phyloP scores from a whole-genome alignment of 2,329 filamentous ascomycete species.

The Colletotrichum simmondsii region DNA sequence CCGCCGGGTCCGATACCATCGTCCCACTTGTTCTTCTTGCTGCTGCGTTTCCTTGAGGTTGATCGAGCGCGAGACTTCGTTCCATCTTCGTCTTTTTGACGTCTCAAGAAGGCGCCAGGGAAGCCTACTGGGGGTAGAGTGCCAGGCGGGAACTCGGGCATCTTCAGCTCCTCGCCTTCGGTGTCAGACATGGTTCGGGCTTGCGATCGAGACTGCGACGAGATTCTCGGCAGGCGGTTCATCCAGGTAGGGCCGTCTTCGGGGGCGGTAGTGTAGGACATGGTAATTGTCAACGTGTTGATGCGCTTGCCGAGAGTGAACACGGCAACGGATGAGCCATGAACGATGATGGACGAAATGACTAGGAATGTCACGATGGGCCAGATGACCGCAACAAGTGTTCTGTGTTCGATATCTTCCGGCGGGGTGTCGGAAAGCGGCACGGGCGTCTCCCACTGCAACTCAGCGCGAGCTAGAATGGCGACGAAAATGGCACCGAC shows the following conservation, averaged over 20 bases:
- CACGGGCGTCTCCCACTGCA: constrained; percentile 81
- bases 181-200: constrained; percentile 86
- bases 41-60: constrained; percentile 69
- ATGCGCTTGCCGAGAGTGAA: constrained; percentile 98
- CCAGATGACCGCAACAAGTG: constrained; percentile 89
- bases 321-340: constrained; percentile 97
- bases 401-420: constrained; percentile 66
- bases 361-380: constrained; percentile 95
- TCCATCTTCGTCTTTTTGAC: constrained; percentile 81
- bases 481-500: constrained; percentile 97
- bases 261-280: constrained; percentile 93
- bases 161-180: constrained; percentile 73
- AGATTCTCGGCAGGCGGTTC: constrained; percentile 83
- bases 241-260: constrained; percentile 95
- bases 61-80: constrained; percentile 55
- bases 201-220: constrained; percentile 79
- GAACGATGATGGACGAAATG: constrained; percentile 92
- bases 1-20: constrained; percentile 83
- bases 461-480: constrained; percentile 90
- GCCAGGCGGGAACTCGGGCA: constrained; percentile 72
- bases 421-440: constrained; percentile 74
- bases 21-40: constrained; percentile 74
- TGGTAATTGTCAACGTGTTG: constrained; percentile 93
- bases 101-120: constrained; percentile 81
- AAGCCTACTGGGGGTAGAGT: constrained; percentile 77